Evolutionary conservation across 2,329 filamentous ascomycete genomes (phyloP).

Genomic region (Colletotrichum sp.): DNA sequence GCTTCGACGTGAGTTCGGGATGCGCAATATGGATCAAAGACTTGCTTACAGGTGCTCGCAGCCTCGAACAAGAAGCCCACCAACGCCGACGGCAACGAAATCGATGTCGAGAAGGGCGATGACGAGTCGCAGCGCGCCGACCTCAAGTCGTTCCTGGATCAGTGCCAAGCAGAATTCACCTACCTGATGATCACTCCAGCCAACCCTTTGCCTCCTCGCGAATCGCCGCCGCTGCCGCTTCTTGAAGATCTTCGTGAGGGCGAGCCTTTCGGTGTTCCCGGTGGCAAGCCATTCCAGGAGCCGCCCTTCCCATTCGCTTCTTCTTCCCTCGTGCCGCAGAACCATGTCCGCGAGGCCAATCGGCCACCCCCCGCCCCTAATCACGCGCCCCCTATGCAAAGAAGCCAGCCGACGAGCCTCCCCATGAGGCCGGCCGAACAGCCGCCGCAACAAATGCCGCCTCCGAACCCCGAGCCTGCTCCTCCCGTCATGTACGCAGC

Average conservation of each 20-base stretch:
- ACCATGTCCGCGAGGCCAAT: conserved; percentile 61
- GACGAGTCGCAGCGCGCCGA: conserved; percentile 57
- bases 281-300: conserved; percentile 40
- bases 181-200: conserved; percentile 72
- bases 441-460: conserved; percentile 55
- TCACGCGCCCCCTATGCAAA: conserved; percentile 62
- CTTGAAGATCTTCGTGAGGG: conserved; percentile 64
- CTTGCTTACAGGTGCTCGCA: neutral
- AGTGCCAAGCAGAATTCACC: conserved; percentile 69
- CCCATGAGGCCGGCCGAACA: conserved; percentile 39
- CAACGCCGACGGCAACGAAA: conserved; percentile 50
- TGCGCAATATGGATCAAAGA: neutral
- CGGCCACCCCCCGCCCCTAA: conserved; percentile 61
- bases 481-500: conserved; percentile 42
- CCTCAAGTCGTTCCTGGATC: conserved; percentile 66
- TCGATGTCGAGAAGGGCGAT: conserved; percentile 47
- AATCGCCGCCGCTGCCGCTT: conserved; percentile 62
- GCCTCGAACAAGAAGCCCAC: conserved; percentile 11
- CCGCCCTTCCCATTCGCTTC: conserved; percentile 28
- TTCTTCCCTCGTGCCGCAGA: conserved; percentile 41
- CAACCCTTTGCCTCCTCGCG: conserved; percentile 69
- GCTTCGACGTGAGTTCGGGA: conserved; percentile 50
- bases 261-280: conserved; percentile 52
- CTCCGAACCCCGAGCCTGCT: conserved; percentile 55
- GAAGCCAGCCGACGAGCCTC: conserved; percentile 38